Percentiles rank a stretch among this genome's conserved stretches.
These are phyloP conservation scores for Cladosporium halotolerans DNA, from an alignment of 2,329 filamentous ascomycete genomes.

Conservation along the genomic window DNA sequence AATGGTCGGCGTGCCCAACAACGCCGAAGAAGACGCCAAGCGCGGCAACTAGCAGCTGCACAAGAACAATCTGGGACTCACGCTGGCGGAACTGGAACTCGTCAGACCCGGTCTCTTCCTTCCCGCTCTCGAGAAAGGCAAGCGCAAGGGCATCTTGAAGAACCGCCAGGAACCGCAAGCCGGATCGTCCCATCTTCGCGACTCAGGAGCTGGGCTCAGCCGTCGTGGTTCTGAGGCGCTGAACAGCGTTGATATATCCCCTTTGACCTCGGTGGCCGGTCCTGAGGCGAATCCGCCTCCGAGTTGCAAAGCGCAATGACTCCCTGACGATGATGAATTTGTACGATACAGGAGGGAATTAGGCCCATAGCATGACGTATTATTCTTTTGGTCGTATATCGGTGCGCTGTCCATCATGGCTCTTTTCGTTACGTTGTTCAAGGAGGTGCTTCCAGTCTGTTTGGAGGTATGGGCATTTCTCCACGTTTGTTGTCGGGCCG, in stretches of 20 bases:
- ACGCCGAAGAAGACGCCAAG: slow-evolving; percentile 46
- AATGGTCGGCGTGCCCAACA: slow-evolving; percentile 48
- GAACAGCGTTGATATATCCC: background rate
- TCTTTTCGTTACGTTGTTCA: too few species aligned
- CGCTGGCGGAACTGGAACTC: background rate
- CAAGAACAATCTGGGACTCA: background rate
- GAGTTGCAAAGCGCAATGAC: background rate
- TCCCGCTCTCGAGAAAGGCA: too few species aligned
- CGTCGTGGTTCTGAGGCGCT: background rate
- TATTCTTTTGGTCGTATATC: background rate
- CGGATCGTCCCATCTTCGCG: too few species aligned
- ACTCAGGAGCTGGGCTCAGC: background rate
- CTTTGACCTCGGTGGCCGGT: background rate
- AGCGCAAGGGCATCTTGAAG: too few species aligned
- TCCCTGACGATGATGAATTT: background rate
- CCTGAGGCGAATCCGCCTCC: background rate
- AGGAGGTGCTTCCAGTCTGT: too few species aligned
- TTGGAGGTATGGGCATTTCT: too few species aligned
- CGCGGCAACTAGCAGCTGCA: slow-evolving; percentile 35
- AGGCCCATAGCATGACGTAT: background rate
- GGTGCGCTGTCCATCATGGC: too few species aligned
- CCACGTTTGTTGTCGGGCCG: too few species aligned
- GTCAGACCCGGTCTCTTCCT: too few species aligned
- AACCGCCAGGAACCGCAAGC: too few species aligned
- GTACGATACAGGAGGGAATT: background rate